Base-by-base conservation (phyloP, 352 stramenopile species). In the Thalassiosira livingstoniorum region DNA sequence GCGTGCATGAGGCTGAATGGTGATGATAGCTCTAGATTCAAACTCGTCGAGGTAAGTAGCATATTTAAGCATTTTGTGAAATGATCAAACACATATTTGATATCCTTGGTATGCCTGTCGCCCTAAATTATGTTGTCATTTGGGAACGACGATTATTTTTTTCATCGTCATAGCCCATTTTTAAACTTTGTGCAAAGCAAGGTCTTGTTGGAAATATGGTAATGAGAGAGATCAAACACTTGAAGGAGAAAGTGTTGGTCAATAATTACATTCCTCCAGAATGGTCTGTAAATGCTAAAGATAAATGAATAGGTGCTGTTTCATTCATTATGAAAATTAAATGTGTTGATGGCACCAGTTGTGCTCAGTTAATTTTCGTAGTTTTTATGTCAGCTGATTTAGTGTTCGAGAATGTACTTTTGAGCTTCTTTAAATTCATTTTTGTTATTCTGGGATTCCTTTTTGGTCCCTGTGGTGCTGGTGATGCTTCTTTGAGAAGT, bases 181-280 rank as follows among this genome's bases (percentile, higher is more conserved):
- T 86, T 27, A 63, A 78, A 55, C 43, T 78, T 4, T 86, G 79
- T 55, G 65, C 72, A 2, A 82, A 82, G 69, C 71, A 75, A 31
- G 79, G 79, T 42, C 31, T 86, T 35, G 79, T 86, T 39, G 79
- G 72, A 27, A 75, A 63, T 31, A 79, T 78, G 71, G 79, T 86
- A 15, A 42, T 70, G 34, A 70, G 54, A 71, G 79, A 86, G 73
- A 70, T 86, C 4, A 13, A 64, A 21, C 25, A 65, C 47, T 78
- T 86, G 10, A 72, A 76, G 34, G 61, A 31, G 34, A 76, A 27
- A 23, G 27, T 78, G 25, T 51, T 78, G 37, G 2, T 31, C 4
- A 47, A 71, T 57, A 54, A 37, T 65, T 53, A 69, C 34, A 7
- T 78, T 58, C 78, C 47, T 58, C 37, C n/a, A 67, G 70, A 74